Percentiles rank a stretch among this genome's conserved stretches.
Evolutionary conservation across 108 stramenopile species (phyloP).

Genomic region (Pinguiococcus pyrenoidosus): DNA sequence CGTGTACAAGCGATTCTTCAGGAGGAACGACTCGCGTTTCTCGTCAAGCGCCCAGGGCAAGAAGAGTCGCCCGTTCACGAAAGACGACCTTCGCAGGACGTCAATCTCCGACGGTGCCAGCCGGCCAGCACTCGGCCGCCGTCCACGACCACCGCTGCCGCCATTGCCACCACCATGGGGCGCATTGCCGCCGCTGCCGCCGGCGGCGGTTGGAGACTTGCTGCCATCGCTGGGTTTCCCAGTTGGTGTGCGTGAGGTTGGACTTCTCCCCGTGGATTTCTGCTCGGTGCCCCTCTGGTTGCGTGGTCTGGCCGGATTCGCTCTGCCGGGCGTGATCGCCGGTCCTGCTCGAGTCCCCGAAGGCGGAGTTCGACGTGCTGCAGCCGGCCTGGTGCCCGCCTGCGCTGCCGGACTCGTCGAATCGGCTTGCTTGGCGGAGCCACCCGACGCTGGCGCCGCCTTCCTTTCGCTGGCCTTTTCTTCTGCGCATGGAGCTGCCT

Average conservation of each 20-base stretch:
- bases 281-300: constrained; percentile 4
- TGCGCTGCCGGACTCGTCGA: no score
- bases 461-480: no score
- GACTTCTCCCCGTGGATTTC: neutral
- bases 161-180: neutral
- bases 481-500: no score
- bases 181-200: neutral
- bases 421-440: no score
- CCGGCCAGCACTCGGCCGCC: neutral
- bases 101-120: constrained; percentile 10
- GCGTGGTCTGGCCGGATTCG: no score
- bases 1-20: neutral
- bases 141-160: neutral
- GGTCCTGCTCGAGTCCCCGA: no score
- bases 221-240: neutral
- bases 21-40: neutral
- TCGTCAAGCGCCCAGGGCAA: constrained; percentile 23
- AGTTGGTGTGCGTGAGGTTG: neutral
- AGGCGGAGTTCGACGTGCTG: no score
- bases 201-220: neutral
- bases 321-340: no score
- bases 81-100: constrained; percentile 11
- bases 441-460: no score
- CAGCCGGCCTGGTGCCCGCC: no score
- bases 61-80: constrained; percentile 19